A percentile compares a stretch with the other conserved stretches of the same genome.
Conservation (phyloP, 2,329 filamentous ascomycete genomes). For the Amesomyces nigricolor region DNA sequence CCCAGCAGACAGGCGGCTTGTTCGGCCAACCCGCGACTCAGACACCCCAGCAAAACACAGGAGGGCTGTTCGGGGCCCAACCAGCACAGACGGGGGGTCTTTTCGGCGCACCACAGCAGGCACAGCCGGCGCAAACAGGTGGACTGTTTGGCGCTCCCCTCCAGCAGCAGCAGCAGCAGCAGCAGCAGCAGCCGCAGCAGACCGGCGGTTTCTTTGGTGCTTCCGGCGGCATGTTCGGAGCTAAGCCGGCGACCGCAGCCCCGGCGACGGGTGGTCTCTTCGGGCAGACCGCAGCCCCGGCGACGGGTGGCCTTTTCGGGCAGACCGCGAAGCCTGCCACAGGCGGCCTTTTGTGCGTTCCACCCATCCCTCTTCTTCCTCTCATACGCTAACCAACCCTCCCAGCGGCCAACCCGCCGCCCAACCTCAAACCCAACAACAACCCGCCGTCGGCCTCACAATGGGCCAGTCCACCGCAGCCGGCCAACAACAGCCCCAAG, state of each 20-base stretch:
- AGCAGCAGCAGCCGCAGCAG: conserved; percentile 23
- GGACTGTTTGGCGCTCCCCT: conserved; percentile 16
- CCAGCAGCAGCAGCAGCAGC: conserved; percentile 23
- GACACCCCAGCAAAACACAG: conserved; percentile 23
- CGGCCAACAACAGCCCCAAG: too few relatives aligned
- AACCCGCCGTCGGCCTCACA: conserved; percentile 32
- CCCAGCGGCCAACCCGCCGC: conserved; percentile 20
- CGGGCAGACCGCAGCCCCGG: conserved; percentile 15
- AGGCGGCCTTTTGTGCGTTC: conserved; percentile 27
- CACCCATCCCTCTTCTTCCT: background rate
- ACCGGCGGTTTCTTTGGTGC: conserved; percentile 21
- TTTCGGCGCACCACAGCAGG: conserved; percentile 21
- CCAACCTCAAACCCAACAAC: conserved; percentile 19
- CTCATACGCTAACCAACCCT: background rate
- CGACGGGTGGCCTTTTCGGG: conserved; percentile 25
- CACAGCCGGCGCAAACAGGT: conserved; percentile 17
- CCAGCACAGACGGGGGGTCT: conserved; percentile 20
- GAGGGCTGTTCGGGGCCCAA: conserved; percentile 26
- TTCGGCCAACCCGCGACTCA: conserved; percentile 26
- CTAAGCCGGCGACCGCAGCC: conserved; percentile 5
- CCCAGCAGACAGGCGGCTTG: conserved; percentile 21
- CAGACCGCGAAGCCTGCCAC: conserved; percentile 9
- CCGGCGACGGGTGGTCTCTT: conserved; percentile 17
- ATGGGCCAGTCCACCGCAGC: conserved; percentile 44
- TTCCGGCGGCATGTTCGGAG: conserved; percentile 35